Conservation (phyloP, 208 protist genomes). For the Trichomonas tenax region DNA sequence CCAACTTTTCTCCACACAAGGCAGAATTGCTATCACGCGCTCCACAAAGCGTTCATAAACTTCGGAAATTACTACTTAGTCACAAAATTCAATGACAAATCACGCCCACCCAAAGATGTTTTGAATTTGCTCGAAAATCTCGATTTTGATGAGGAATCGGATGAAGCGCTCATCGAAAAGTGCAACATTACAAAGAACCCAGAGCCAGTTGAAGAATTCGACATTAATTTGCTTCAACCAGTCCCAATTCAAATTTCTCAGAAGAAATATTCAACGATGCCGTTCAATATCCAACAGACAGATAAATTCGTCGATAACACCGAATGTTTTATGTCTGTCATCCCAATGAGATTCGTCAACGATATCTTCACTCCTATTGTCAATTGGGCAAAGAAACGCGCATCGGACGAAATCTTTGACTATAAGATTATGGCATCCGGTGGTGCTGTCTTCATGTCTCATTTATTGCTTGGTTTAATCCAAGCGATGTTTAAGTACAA, state of each 20-base stretch:
- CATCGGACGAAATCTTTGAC: neutral
- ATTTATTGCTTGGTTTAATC: neutral
- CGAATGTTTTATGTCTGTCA: neutral
- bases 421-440: neutral
- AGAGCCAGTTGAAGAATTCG: neutral
- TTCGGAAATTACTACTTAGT: neutral
- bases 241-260: neutral
- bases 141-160: neutral
- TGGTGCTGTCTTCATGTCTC: neutral
- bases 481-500: neutral
- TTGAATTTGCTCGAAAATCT: neutral
- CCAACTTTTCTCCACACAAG: neutral
- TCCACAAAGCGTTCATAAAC: neutral
- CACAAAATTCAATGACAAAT: neutral
- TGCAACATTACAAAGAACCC: neutral
- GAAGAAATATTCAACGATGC: neutral
- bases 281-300: neutral
- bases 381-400: neutral
- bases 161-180: neutral
- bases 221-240: neutral
- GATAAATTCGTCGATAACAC: neutral
- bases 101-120: neutral
- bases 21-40: neutral
- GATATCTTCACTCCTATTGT: neutral
- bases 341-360: neutral